These are phyloP conservation scores for Thalassiosira livingstoniorum DNA, from an alignment of 352 stramenopile genomes.

Conservation along the genomic window DNA sequence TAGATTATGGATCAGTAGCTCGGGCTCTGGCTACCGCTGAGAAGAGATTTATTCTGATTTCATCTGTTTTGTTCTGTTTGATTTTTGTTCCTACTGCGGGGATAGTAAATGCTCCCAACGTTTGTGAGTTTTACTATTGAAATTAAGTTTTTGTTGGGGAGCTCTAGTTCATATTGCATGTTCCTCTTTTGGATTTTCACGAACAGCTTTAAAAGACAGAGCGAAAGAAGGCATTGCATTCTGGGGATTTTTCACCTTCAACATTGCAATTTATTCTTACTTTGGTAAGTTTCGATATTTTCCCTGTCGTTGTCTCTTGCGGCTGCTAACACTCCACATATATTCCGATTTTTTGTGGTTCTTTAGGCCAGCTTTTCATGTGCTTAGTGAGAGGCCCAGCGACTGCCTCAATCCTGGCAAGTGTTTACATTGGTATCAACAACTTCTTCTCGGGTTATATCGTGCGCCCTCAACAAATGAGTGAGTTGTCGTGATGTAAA, in stretches of 20 bases:
- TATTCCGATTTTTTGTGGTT: too few species aligned
- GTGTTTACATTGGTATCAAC: constrained; percentile 69
- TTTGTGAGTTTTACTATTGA: neutral
- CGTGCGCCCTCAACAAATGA: constrained; percentile 75
- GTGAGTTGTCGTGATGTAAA: constrained; percentile 18
- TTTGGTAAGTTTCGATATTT: constrained; percentile 41
- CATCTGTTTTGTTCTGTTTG: constrained; percentile 64
- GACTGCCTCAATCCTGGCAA: constrained; percentile 70
- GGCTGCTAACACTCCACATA: too few species aligned
- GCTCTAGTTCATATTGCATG: neutral
- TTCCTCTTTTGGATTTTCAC: neutral
- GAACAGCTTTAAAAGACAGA: constrained; percentile 12
- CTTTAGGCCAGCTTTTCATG: constrained; percentile 78
- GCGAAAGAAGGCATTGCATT: constrained; percentile 44
- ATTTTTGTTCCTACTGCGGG: constrained; percentile 53
- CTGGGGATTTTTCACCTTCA: constrained; percentile 81
- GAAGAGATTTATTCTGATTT: constrained; percentile 74
- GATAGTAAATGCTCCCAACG: constrained; percentile 24
- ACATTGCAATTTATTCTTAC: constrained; percentile 78
- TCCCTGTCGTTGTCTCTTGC: neutral
- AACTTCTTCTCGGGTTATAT: constrained; percentile 70
- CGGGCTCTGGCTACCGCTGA: constrained; percentile 87
- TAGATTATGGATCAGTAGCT: constrained; percentile 88
- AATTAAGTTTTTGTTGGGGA: neutral
- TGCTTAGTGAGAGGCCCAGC: constrained; percentile 63